phyloP scores from a whole-genome alignment of 2,329 filamentous ascomycete species.

The Trichophyton schoenleinii region DNA sequence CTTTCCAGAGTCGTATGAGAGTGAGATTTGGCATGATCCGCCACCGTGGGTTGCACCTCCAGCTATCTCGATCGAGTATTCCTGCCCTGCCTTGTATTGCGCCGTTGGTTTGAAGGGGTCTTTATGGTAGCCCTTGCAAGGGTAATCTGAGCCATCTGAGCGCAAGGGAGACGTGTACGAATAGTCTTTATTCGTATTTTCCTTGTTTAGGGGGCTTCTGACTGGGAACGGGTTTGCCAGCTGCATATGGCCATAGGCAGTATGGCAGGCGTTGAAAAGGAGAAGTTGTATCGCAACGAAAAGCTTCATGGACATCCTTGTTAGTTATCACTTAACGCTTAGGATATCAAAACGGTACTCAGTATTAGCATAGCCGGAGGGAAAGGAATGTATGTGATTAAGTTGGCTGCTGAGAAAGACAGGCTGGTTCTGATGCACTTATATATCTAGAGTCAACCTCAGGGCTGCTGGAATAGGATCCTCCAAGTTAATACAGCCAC shows the following conservation, averaged over 20 bases:
- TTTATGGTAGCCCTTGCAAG: constrained; percentile 59
- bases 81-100: constrained; percentile 49
- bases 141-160: constrained; percentile 50
- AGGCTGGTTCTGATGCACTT: not conserved
- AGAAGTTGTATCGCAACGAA: not conserved
- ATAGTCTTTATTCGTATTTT: constrained; percentile 48
- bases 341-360: not conserved
- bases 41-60: constrained; percentile 55
- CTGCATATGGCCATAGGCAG: constrained; percentile 37
- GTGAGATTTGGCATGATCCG: constrained; percentile 63
- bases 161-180: constrained; percentile 57
- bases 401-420: not conserved
- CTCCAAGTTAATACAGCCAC: not conserved
- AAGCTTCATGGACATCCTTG: not conserved
- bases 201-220: constrained; percentile 38
- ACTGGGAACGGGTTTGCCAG: constrained; percentile 44
- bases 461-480: not conserved
- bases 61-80: constrained; percentile 51
- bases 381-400: not conserved
- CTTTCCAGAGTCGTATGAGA: constrained; percentile 60
- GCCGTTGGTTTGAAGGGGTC: constrained; percentile 45
- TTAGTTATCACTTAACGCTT: not conserved
- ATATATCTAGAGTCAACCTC: not conserved
- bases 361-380: no score
- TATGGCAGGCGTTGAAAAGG: not conserved